Evolutionary conservation across 78 protist genomes (phyloP).

Genomic region (Chrysochromulina tobinii): DNA sequence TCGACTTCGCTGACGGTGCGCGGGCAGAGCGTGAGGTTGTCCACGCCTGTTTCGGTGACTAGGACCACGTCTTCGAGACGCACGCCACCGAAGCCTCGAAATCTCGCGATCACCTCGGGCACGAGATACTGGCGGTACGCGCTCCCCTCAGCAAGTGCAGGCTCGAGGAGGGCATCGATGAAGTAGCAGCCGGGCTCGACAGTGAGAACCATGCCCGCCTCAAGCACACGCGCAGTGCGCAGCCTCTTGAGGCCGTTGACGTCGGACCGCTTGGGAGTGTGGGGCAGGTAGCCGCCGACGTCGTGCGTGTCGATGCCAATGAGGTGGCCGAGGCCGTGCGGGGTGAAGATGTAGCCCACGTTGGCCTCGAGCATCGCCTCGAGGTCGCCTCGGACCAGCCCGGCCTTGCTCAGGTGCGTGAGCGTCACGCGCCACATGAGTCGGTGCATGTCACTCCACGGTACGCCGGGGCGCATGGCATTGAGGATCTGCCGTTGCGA

Average conservation of each 20-base stretch:
- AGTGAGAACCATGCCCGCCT: slow-evolving; percentile 82
- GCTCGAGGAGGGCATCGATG: slow-evolving; percentile 64
- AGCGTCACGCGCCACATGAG: slow-evolving; percentile 51
- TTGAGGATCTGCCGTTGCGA: neutral
- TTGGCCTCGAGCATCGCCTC: slow-evolving; percentile 62
- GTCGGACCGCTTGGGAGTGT: neutral
- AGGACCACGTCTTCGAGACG: slow-evolving; percentile 90
- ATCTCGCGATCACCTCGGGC: slow-evolving; percentile 22
- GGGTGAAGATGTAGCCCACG: slow-evolving; percentile 76
- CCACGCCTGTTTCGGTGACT: slow-evolving; percentile 81
- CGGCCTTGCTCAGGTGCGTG: slow-evolving; percentile 47
- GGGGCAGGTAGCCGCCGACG: slow-evolving; percentile 83
- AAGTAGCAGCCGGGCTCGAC: slow-evolving; percentile 96
- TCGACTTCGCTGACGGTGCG: slow-evolving; percentile 82
- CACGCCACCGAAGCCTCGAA: slow-evolving; percentile 86
- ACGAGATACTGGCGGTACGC: neutral
- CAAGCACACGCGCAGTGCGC: slow-evolving; percentile 70
- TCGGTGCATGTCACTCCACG: slow-evolving; percentile 3
- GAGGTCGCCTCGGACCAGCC: slow-evolving; percentile 63
- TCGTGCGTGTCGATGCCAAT: slow-evolving; percentile 95
- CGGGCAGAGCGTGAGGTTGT: slow-evolving; percentile 71
- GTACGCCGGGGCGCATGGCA: slow-evolving; percentile 46
- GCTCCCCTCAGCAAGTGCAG: neutral
- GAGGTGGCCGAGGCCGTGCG: slow-evolving; percentile 94
- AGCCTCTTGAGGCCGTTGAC: slow-evolving; percentile 13